These are phyloP conservation scores for Dactylellina haptotyla DNA, from an alignment of 2,329 filamentous ascomycete genomes.

Conservation along the genomic window DNA sequence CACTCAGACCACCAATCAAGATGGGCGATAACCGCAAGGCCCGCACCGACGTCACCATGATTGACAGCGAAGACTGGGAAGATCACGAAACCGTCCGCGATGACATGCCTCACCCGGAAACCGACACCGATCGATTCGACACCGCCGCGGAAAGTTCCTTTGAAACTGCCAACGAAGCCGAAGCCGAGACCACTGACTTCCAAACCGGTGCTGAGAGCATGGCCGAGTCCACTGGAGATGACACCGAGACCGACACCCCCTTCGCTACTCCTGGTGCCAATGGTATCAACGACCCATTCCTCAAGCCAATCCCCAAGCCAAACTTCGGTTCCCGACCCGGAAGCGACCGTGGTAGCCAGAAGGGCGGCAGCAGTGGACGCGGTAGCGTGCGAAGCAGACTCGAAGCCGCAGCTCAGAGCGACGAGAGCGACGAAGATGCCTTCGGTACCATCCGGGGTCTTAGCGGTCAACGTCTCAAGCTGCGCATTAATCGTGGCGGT, in stretches of 20 bases:
- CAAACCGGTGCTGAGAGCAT: constrained; percentile 85
- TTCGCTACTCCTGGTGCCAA: constrained; percentile 60
- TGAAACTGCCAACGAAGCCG: constrained; percentile 69
- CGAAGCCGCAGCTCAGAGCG: constrained; percentile 29
- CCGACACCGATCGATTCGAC: constrained; percentile 75
- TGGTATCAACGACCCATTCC: constrained; percentile 63
- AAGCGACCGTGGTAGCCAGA: constrained; percentile 55
- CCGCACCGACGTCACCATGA: constrained; percentile 79
- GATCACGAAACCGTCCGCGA: constrained; percentile 60
- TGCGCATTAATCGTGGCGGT: constrained; percentile 75
- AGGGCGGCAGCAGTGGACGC: constrained; percentile 58
- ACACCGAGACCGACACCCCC: constrained; percentile 81
- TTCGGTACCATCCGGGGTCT: constrained; percentile 70
- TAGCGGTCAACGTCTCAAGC: constrained; percentile 69
- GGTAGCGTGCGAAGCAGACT: constrained; percentile 44
- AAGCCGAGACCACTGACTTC: constrained; percentile 92
- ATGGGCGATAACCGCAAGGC: constrained; percentile 79
- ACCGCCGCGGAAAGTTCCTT: constrained; percentile 79
- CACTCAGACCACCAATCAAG: constrained; percentile 71
- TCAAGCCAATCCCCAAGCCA: constrained; percentile 59
- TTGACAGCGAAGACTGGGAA: constrained; percentile 77
- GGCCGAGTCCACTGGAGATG: constrained; percentile 73
- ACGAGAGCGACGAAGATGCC: constrained; percentile 70
- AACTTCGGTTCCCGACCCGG: constrained; percentile 46
- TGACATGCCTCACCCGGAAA: constrained; percentile 60